Evolutionary conservation across 2,329 filamentous ascomycete genomes (phyloP).

Genomic region (Drechmeria coniospora): DNA sequence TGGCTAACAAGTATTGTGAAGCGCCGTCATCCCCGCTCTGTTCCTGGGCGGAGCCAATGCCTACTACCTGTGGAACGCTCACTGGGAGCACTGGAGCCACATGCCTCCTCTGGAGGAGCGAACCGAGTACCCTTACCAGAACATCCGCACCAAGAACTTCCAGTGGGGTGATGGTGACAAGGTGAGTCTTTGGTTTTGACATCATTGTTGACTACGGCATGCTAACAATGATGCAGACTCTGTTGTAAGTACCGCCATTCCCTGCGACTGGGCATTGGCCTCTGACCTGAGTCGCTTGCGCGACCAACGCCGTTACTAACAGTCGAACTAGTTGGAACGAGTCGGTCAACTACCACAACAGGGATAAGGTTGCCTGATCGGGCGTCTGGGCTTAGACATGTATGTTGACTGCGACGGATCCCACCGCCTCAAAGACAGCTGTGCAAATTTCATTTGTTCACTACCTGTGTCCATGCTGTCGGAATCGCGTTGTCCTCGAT

Average conservation of each 20-base stretch:
- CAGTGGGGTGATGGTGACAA: conserved; percentile 93
- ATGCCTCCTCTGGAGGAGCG: conserved; percentile 79
- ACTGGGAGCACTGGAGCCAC: conserved; percentile 93
- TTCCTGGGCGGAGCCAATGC: conserved; percentile 64
- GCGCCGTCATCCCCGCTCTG: conserved; percentile 60
- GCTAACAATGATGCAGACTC: conserved; percentile 31
- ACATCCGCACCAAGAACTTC: conserved; percentile 93
- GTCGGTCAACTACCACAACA: conserved; percentile 93
- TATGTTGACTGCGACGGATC: no score
- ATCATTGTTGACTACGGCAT: background rate
- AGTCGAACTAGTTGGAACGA: conserved; percentile 72
- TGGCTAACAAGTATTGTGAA: conserved; percentile 20
- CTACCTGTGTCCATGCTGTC: conserved; percentile 3
- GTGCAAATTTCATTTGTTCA: conserved; percentile 19
- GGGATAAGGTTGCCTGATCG: conserved; percentile 50
- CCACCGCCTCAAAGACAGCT: conserved; percentile 12
- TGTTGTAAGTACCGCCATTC: conserved; percentile 22
- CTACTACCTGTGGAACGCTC: conserved; percentile 81
- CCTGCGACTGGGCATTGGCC: background rate
- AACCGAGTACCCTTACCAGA: conserved; percentile 90
- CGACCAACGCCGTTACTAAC: background rate
- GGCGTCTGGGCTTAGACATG: conserved; percentile 5
- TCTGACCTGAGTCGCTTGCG: background rate
- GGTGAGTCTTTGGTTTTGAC: conserved; percentile 30
- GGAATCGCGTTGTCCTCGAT: background rate